Conservation (phyloP, 495 filamentous ascomycete genomes). For the Trichocladium antarcticum region DNA sequence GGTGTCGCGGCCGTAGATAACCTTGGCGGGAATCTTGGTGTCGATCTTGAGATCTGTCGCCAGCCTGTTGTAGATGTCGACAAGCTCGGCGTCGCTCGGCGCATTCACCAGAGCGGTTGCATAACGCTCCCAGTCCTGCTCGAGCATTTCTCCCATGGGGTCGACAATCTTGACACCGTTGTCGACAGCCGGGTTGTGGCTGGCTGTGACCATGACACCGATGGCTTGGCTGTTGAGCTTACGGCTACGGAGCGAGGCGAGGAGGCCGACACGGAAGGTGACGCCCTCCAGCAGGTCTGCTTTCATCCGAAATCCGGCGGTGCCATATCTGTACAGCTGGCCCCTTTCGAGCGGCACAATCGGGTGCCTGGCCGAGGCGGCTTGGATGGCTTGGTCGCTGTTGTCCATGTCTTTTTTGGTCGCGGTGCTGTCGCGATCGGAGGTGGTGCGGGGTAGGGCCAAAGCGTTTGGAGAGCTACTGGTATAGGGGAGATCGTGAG, state of each 20-base stretch:
- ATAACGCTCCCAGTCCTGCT: constrained; percentile 83
- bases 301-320: constrained; percentile 63
- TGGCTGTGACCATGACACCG: constrained; percentile 97
- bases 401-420: constrained; percentile 1
- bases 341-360: constrained; percentile 51
- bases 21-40: constrained; percentile 54
- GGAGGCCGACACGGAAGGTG: constrained; percentile 78
- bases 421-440: neutral
- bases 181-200: constrained; percentile 92
- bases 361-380: constrained; percentile 55
- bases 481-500: neutral
- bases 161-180: constrained; percentile 98
- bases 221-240: constrained; percentile 82
- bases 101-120: constrained; percentile 83
- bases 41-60: constrained; percentile 64
- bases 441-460: neutral
- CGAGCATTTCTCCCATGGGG: constrained; percentile 95
- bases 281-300: constrained; percentile 72
- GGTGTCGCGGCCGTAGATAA: constrained; percentile 88
- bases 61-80: constrained; percentile 62
- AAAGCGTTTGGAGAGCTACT: neutral
- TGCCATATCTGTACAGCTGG: constrained; percentile 79
- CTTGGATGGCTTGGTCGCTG: constrained; percentile 37
- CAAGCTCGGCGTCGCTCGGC: constrained; percentile 56
- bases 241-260: constrained; percentile 82